phyloP scores from a whole-genome alignment of 495 filamentous ascomycete species.

The Hyaloscypha variabilis region DNA sequence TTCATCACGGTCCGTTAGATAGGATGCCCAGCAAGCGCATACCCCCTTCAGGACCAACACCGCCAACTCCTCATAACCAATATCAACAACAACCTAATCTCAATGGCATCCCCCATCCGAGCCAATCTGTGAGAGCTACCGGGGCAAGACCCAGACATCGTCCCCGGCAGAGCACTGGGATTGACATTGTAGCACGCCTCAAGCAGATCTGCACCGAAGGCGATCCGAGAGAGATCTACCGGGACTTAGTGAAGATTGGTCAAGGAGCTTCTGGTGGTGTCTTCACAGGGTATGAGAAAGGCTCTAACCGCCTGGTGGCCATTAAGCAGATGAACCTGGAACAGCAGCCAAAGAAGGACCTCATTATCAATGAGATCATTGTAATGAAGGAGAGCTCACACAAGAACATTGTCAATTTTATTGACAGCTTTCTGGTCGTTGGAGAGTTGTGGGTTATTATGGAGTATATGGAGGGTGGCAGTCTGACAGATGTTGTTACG shows the following conservation, averaged over 20 bases:
- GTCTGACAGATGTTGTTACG: conserved; percentile 95
- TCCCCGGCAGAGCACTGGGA: conserved; percentile 66
- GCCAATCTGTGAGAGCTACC: conserved; percentile 41
- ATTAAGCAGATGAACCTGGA: conserved; percentile 99
- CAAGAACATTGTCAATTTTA: conserved; percentile 98
- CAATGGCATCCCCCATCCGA: conserved; percentile 55
- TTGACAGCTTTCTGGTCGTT: conserved; percentile 88
- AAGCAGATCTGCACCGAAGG: conserved; percentile 87
- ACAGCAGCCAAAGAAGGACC: conserved; percentile 97
- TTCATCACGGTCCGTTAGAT: conserved; percentile 65
- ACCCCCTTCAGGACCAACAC: conserved; percentile 41
- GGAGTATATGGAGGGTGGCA: conserved; percentile 99
- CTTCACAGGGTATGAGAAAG: conserved; percentile 85
- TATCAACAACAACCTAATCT: conserved; percentile 55
- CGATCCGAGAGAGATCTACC: conserved; percentile 86
- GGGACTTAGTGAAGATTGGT: conserved; percentile 90
- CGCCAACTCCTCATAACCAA: conserved; percentile 58
- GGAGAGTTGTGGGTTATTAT: conserved; percentile 98
- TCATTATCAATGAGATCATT: conserved; percentile 98
- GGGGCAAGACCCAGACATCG: conserved; percentile 76
- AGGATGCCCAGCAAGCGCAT: conserved; percentile 67
- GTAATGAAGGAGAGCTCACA: conserved; percentile 99
- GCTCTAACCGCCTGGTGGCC: conserved; percentile 83
- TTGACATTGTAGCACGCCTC: conserved; percentile 82
- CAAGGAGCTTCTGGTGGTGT: conserved; percentile 97